Base-by-base conservation (phyloP, 2,329 filamentous ascomycete genomes). In the Aspergillus ustus region DNA sequence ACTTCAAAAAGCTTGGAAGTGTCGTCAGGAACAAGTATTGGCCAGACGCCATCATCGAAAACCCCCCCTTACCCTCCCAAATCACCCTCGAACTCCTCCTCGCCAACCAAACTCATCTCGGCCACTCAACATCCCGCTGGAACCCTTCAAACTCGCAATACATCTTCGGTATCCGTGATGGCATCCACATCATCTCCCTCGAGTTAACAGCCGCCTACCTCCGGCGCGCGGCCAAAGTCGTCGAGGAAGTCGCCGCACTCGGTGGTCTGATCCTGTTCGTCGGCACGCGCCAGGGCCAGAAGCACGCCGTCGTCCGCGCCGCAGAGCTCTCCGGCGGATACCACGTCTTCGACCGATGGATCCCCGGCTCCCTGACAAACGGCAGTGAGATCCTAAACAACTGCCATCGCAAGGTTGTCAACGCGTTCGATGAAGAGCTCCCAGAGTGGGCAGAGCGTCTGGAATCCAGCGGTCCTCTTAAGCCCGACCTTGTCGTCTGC, bases 101-200 rank as follows among this genome's bases (percentile, higher is more conserved):
- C 83, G 91, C 93, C 50, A 88, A 90, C 34, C 92, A 96, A 80
- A 87, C 88, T 58, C 93, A 97, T 79, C 88, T 98, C 77, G 95
- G 95, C 65, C 95, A 99, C 80, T 87, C 91, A 72, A 94, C 91
- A 0, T 91, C 91, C 64, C 85, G 93, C 53, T 99, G 95, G 95
- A 96, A 99, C 79, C 93, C 95, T 11, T 89, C 88, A 56, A 99
- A 98, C 81, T 89, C 93, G 66, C 87, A 91, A 68, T 98, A 98
- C 80, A 98, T 99, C 75, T 93, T 91, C 75, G 95, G 95, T 70
- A 87, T 96, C 64, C 86, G 95, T 49, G 86, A 95, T 68, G 92
- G 91, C 17, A 89, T 96, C 63, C 94, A 97, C 80, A 93, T 99
- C 75, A 97, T 99, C 77, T 91, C 90, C 9, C 88, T 98, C 3